Base-by-base conservation (phyloP, 352 stramenopile genomes). In the Phytophthora lateralis region DNA sequence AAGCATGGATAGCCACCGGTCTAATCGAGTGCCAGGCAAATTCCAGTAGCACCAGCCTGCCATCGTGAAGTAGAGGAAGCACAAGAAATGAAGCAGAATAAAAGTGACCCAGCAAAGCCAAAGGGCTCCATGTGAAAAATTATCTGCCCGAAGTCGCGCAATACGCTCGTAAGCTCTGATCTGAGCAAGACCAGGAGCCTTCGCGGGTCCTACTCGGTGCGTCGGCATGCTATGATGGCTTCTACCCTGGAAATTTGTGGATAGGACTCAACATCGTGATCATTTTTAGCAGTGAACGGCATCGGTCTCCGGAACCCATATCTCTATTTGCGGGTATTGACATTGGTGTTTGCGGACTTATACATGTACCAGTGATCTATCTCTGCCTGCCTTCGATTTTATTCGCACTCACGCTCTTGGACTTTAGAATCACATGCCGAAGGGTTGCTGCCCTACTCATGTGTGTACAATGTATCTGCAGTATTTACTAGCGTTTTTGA, bases 21-120 rank as follows among this genome's bases (percentile, higher is more conserved):
- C 69, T 41, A 76, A 26, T 15, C 59, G 59, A 20, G 64, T 73
- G 11, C 55, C 27, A 3, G 69, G 63, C 8, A 76, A n/a, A 9
- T 71, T 60, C 55, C 63, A 66, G 21, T 73, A 78, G 20, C 57
- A 69, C 45, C 59, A 66, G 3, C 41, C 43, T n/a, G 32, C 57
- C 0, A 66, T 30, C 0, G 45, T 38, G 27, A 75, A 75, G 11
- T 74, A 78, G 6, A 67, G n/a, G 14, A 66, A 69, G 8, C 66
- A 72, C 14, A 68, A 27, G 29, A 67, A 17, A 47, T 74, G 66
- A 6, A 74, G 49, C 15, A 55, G 44, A 7, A 74, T 8, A 21
- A 74, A 70, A n/a, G 26, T 50, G 7, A 32, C 26, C 66, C 66
- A 74, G 11, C 30, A 47, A 0, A 74, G 3, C 15, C 48, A 18